phyloP scores from a whole-genome alignment of 768 basidiomycete genomes.

The Tulasnella sp. region DNA sequence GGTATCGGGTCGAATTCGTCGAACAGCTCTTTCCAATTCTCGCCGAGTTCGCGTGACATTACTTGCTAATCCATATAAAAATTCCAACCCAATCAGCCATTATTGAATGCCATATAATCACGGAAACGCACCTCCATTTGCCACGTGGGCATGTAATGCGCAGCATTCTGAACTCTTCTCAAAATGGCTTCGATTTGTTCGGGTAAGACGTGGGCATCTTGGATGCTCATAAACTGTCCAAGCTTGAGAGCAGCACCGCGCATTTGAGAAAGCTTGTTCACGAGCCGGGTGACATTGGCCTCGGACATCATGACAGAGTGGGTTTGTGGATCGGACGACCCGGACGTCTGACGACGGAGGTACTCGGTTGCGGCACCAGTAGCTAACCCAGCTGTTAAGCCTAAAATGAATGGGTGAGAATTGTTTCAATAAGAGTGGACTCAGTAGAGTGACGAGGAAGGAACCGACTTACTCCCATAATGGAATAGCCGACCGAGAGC shows the following conservation, averaged over 20 bases:
- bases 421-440: background rate
- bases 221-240: slow-evolving; percentile 96
- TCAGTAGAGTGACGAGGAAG: background rate
- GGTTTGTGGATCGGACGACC: slow-evolving; percentile 28
- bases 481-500: slow-evolving; percentile 84
- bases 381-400: slow-evolving; percentile 80
- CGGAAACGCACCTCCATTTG: slow-evolving; percentile 75
- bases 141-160: slow-evolving; percentile 98
- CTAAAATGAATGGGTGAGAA: slow-evolving; percentile 37
- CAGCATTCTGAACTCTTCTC: slow-evolving; percentile 84
- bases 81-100: slow-evolving; percentile 24
- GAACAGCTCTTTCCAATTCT: slow-evolving; percentile 66
- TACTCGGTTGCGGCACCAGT: slow-evolving; percentile 87
- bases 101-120: background rate
- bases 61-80: slow-evolving; percentile 42
- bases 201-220: slow-evolving; percentile 86
- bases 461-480: slow-evolving; percentile 63
- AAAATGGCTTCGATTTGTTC: slow-evolving; percentile 83
- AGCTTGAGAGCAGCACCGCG: slow-evolving; percentile 92
- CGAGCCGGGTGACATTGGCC: slow-evolving; percentile 80
- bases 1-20: slow-evolving; percentile 72
- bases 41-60: slow-evolving; percentile 62
- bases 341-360: slow-evolving; percentile 51
- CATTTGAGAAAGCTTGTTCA: slow-evolving; percentile 91
- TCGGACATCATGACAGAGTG: slow-evolving; percentile 78